Evolutionary conservation across 2,329 filamentous ascomycete species (phyloP).

Genomic region (Aspergillus sp.): DNA sequence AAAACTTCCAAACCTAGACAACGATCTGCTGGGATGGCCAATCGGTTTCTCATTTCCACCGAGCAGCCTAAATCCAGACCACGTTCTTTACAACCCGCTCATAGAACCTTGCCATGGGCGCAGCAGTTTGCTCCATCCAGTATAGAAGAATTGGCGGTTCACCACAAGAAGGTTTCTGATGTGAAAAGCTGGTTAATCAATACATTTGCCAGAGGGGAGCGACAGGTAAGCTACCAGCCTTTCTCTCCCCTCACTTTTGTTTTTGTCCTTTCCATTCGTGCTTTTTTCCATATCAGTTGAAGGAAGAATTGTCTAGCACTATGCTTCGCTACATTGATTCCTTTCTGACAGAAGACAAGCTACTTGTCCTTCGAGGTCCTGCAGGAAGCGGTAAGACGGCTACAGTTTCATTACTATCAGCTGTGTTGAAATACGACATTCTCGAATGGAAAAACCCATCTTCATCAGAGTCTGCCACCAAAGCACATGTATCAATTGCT

Average conservation of each 20-base stretch:
- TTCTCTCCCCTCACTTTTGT: background rate
- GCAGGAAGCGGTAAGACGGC: slow-evolving; percentile 93
- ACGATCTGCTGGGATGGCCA: no score
- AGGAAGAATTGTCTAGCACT: background rate
- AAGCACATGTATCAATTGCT: slow-evolving; percentile 69
- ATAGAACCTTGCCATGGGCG: slow-evolving; percentile 76
- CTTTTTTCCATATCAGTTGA: background rate
- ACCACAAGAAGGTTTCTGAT: slow-evolving; percentile 90
- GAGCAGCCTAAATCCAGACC: slow-evolving; percentile 5
- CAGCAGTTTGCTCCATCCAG: slow-evolving; percentile 76
- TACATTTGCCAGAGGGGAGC: slow-evolving; percentile 62
- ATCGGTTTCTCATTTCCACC: no score
- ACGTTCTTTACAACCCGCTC: slow-evolving; percentile 7
- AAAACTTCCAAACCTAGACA: background rate
- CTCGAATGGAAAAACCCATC: slow-evolving; percentile 90
- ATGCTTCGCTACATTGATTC: background rate
- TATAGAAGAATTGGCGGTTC: slow-evolving; percentile 84
- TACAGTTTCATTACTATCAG: slow-evolving; percentile 75
- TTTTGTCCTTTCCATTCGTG: background rate
- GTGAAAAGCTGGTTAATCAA: slow-evolving; percentile 80
- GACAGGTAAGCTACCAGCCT: slow-evolving; percentile 34
- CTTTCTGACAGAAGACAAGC: slow-evolving; percentile 53
- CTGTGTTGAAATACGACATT: slow-evolving; percentile 73
- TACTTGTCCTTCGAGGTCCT: slow-evolving; percentile 84
- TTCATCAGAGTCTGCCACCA: slow-evolving; percentile 59